Percentiles rank a stretch among this genome's conserved stretches.
phyloP scores from a whole-genome alignment of 1,284 basidiomycete genomes.

The Sanguinoderma infundibulare region DNA sequence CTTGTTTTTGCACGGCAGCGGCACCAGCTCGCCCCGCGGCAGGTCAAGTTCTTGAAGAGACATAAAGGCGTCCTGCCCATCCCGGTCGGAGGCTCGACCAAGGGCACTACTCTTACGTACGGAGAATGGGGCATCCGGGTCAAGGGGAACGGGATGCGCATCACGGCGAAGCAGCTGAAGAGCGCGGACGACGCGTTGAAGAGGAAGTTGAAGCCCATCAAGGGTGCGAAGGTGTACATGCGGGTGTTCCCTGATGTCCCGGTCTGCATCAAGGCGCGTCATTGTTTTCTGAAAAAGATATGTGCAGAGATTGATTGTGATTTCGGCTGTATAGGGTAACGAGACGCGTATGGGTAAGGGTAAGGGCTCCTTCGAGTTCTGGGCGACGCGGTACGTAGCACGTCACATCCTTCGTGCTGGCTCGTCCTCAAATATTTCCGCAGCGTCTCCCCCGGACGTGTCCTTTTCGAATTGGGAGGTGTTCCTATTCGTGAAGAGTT shows the following conservation, averaged over 20 bases:
- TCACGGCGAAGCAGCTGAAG: conserved; percentile 92
- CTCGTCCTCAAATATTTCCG: conserved; percentile 3
- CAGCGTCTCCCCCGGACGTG: too few relatives aligned
- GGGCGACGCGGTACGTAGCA: conserved; percentile 84
- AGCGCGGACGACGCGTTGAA: conserved; percentile 89
- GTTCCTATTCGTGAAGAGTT: conserved; percentile 86
- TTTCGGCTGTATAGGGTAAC: too few relatives aligned
- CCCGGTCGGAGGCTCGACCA: conserved; percentile 87
- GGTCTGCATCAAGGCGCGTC: conserved; percentile 90
- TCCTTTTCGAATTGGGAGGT: conserved; percentile 95
- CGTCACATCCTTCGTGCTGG: neutral
- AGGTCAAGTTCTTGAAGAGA: conserved; percentile 83
- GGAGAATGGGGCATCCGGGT: conserved; percentile 94
- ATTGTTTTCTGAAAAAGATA: neutral
- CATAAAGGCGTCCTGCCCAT: conserved; percentile 89
- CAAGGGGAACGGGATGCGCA: conserved; percentile 78
- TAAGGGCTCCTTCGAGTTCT: conserved; percentile 97
- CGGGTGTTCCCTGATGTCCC: conserved; percentile 95
- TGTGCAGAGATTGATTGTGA: too few relatives aligned
- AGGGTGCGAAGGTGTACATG: conserved; percentile 89
- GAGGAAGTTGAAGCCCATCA: conserved; percentile 90
- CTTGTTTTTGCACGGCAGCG: conserved; percentile 39
- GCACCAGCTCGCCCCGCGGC: conserved; percentile 79
- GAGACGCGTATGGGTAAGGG: conserved; percentile 99
- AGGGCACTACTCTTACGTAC: conserved; percentile 90